Evolutionary conservation across 108 stramenopile genomes (phyloP).

Genomic region (Craspedostauros australis): DNA sequence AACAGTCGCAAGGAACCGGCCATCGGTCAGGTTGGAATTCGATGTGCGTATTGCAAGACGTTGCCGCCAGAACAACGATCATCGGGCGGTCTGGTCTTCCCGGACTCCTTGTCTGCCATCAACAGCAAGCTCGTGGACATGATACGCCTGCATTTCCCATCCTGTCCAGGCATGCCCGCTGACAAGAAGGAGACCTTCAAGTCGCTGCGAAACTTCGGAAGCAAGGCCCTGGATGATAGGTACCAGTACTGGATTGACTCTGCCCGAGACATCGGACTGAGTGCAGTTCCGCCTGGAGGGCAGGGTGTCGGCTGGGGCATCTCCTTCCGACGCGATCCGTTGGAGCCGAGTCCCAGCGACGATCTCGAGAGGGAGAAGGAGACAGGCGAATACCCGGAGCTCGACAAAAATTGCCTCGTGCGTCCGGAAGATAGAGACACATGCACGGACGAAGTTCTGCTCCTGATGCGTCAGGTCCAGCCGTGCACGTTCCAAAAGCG

Average conservation of each 20-base stretch:
- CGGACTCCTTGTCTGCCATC: conserved; percentile 45
- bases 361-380: conserved; percentile 47
- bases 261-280: conserved; percentile 63
- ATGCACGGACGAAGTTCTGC: conserved; percentile 69
- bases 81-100: conserved; percentile 52
- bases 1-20: conserved; percentile 41
- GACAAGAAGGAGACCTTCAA: conserved; percentile 55
- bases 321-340: conserved; percentile 55
- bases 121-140: conserved; percentile 69
- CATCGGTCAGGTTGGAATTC: conserved; percentile 69
- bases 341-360: conserved; percentile 69
- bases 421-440: conserved; percentile 40
- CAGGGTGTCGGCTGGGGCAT: conserved; percentile 41
- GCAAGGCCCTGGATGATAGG: conserved; percentile 56
- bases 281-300: conserved; percentile 35
- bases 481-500: conserved; percentile 69
- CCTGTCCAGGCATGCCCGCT: conserved; percentile 58
- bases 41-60: conserved; percentile 70
- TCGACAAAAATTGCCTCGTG: conserved; percentile 37
- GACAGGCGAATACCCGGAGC: conserved; percentile 10
- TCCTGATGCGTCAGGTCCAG: conserved; percentile 68
- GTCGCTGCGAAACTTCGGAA: conserved; percentile 54
- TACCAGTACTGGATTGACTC: conserved; percentile 75
- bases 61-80: conserved; percentile 33
- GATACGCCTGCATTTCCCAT: conserved; percentile 67